Conservation (phyloP, 352 stramenopile species). For the Globisporangium camurandrum region DNA sequence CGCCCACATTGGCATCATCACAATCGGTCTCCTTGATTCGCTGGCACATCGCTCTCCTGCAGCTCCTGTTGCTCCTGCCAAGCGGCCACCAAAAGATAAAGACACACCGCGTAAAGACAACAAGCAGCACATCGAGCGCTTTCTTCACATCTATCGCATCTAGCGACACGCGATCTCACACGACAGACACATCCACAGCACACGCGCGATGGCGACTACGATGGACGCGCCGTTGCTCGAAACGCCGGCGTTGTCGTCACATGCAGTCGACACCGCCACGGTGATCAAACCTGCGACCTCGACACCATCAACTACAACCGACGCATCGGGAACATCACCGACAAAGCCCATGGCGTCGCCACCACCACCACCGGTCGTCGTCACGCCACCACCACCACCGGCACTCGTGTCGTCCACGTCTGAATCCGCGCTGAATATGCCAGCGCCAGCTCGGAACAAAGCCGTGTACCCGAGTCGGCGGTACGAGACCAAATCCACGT, state of each 20-base stretch:
- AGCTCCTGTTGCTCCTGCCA: too few species aligned
- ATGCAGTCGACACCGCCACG: not conserved
- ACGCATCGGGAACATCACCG: not conserved
- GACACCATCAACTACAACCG: not conserved
- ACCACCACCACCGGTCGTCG: slow-evolving; percentile 1
- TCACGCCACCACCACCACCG: not conserved
- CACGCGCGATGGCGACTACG: not conserved
- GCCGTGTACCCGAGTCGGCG: slow-evolving; percentile 33
- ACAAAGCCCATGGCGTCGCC: slow-evolving; percentile 1
- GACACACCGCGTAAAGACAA: too few species aligned
- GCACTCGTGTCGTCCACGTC: slow-evolving; percentile 8
- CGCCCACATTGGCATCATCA: too few species aligned
- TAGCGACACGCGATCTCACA: too few species aligned
- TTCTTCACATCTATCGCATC: too few species aligned
- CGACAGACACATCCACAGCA: too few species aligned
- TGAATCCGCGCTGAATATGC: slow-evolving; percentile 14
- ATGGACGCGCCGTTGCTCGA: not conserved
- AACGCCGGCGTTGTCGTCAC: not conserved
- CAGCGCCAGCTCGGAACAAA: slow-evolving; percentile 12
- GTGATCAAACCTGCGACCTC: not conserved
- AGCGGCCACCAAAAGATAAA: too few species aligned
- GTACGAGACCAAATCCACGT: slow-evolving; percentile 38
- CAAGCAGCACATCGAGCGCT: too few species aligned
- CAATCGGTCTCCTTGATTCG: too few species aligned
- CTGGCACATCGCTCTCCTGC: too few species aligned